Percentiles rank a stretch among this genome's conserved stretches.
Conservation (phyloP, 1,139 yeast genomes). For the Candida sanyaensis region DNA sequence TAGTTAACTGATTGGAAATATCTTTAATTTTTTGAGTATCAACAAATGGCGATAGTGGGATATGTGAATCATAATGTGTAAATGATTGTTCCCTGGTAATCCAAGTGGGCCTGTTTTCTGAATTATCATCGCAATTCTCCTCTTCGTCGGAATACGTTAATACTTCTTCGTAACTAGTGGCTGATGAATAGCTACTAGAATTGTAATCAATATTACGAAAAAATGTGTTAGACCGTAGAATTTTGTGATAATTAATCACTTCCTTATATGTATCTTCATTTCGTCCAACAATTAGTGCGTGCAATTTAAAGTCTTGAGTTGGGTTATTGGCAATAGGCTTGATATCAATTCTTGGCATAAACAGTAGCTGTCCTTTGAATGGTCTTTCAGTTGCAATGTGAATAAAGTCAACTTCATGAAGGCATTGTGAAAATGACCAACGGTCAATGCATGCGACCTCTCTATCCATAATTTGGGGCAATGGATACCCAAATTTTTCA, state of each 20-base stretch:
- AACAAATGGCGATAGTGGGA: conserved; percentile 3
- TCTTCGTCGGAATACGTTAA: conserved; percentile 1
- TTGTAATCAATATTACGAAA: conserved; percentile 11
- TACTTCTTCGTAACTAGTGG: conserved; percentile 4
- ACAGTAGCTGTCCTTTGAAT: conserved; percentile 9
- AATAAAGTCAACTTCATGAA: conserved; percentile 26
- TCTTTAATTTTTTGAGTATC: conserved; percentile 5
- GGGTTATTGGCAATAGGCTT: neutral
- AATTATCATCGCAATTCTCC: neutral
- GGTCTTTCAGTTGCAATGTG: conserved; percentile 8
- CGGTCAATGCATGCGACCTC: conserved; percentile 30
- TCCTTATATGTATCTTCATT: conserved; percentile 21
- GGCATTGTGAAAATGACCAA: conserved; percentile 38
- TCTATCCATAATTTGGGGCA: conserved; percentile 14
- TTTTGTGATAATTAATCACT: conserved; percentile 21
- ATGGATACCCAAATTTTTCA: conserved; percentile 24
- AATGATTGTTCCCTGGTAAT: conserved; percentile 5
- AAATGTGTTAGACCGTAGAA: conserved; percentile 9
- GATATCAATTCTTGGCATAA: neutral
- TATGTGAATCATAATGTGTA: neutral
- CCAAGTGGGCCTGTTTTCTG: neutral
- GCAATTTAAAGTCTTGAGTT: conserved; percentile 20
- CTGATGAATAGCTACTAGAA: conserved; percentile 13
- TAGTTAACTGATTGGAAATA: conserved; percentile 6
- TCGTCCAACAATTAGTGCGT: conserved; percentile 28